Conservation (phyloP, 2,329 filamentous ascomycete genomes). For the Helotiales sp. region DNA sequence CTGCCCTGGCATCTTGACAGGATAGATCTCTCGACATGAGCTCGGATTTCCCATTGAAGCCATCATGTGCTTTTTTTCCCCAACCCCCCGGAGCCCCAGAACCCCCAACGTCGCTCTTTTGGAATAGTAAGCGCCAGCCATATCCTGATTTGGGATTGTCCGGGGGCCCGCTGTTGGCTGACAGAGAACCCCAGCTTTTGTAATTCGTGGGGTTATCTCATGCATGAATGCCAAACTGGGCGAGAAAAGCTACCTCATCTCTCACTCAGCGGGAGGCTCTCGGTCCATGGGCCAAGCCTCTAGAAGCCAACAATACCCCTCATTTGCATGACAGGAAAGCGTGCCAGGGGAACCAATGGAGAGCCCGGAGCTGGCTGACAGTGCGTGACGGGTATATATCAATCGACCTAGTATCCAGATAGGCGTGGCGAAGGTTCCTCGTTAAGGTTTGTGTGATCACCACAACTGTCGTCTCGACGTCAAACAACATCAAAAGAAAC, state of each 20-base stretch:
- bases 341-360: neutral
- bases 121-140: too few species aligned
- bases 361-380: neutral
- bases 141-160: neutral
- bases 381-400: slow-evolving; percentile 4
- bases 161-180: neutral
- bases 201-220: neutral
- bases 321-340: neutral
- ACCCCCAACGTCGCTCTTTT: too few species aligned
- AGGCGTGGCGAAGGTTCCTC: neutral
- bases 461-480: neutral
- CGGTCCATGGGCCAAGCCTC: neutral
- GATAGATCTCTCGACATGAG: too few species aligned
- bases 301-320: neutral
- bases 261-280: neutral
- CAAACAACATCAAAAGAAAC: neutral
- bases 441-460: neutral
- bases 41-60: too few species aligned
- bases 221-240: neutral
- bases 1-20: too few species aligned
- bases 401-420: neutral
- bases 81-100: too few species aligned
- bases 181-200: neutral
- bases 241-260: neutral
- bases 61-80: neutral